Conservation (phyloP, 192 early-diverging fungal species). For the Kickxella alabastrina region DNA sequence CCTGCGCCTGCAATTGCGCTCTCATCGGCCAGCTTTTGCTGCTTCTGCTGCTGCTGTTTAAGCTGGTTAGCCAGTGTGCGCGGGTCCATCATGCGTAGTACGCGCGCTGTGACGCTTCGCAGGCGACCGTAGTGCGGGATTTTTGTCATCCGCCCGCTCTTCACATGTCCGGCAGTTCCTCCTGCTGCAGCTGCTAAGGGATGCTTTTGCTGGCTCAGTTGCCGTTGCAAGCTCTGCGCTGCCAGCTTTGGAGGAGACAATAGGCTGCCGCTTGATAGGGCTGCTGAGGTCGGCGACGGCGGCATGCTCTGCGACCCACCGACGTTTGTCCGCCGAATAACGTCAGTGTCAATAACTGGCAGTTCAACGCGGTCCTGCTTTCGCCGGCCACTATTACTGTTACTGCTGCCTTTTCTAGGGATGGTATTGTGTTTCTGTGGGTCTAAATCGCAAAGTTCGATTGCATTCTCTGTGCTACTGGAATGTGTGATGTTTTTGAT, state of each 20-base stretch:
- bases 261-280: constrained; percentile 2
- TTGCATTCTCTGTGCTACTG: no score
- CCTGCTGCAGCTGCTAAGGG: neutral
- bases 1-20: constrained; percentile 19
- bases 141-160: constrained; percentile 48
- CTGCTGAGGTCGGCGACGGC: constrained; percentile 22
- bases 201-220: constrained; percentile 1
- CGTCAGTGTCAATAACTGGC: constrained; percentile 25
- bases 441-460: no score
- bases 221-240: constrained; percentile 2
- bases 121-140: constrained; percentile 49
- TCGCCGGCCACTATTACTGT: neutral
- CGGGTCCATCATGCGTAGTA: constrained; percentile 46
- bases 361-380: constrained; percentile 13
- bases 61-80: constrained; percentile 25
- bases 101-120: constrained; percentile 47
- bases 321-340: constrained; percentile 19
- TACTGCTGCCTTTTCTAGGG: neutral
- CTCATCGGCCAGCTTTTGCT: constrained; percentile 16
- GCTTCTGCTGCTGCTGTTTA: constrained; percentile 12
- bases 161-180: constrained; percentile 14
- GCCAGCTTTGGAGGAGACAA: constrained; percentile 19
- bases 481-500: neutral
- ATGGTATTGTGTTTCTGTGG: constrained; percentile 1
- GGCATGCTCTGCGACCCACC: constrained; percentile 42